These are phyloP conservation scores for Ocimum tenuiflorum DNA, from an alignment of 257 asterid species.

Conservation along the genomic window DNA sequence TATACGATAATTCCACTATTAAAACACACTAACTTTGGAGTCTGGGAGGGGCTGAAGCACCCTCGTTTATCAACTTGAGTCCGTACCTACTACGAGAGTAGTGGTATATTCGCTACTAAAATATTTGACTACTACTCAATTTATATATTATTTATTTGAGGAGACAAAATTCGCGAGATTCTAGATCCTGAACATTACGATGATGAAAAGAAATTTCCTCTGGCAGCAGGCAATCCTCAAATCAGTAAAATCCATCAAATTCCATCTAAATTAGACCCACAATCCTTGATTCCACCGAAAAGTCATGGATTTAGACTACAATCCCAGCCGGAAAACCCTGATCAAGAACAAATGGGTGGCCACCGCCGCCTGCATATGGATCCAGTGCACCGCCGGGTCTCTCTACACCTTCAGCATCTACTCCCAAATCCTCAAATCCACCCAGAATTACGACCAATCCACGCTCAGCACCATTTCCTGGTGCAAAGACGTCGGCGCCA, in stretches of 20 bases:
- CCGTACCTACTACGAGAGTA: no score
- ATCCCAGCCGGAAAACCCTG: constrained; percentile 45
- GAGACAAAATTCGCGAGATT: no score
- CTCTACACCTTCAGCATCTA: constrained; percentile 91
- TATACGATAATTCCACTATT: no score
- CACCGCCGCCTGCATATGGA: constrained; percentile 81
- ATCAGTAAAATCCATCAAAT: background rate
- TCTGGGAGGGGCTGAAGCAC: no score
- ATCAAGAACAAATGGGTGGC: constrained; percentile 62
- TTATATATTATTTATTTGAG: no score
- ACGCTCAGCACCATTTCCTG: constrained; percentile 79
- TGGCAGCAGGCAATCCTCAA: no score
- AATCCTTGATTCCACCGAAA: background rate
- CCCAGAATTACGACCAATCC: constrained; percentile 66
- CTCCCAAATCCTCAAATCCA: constrained; percentile 71
- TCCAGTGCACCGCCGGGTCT: constrained; percentile 86
- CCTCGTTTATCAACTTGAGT: no score
- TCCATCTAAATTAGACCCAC: background rate
- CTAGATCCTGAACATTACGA: no score
- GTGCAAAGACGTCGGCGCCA: constrained; percentile 92
- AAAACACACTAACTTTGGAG: no score
- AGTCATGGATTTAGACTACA: constrained; percentile 38
- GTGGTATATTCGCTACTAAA: no score
- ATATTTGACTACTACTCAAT: no score
- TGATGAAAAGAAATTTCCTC: no score